Evolutionary conservation across 768 basidiomycete genomes (phyloP).

Genomic region (Filobasidium wieringae): DNA sequence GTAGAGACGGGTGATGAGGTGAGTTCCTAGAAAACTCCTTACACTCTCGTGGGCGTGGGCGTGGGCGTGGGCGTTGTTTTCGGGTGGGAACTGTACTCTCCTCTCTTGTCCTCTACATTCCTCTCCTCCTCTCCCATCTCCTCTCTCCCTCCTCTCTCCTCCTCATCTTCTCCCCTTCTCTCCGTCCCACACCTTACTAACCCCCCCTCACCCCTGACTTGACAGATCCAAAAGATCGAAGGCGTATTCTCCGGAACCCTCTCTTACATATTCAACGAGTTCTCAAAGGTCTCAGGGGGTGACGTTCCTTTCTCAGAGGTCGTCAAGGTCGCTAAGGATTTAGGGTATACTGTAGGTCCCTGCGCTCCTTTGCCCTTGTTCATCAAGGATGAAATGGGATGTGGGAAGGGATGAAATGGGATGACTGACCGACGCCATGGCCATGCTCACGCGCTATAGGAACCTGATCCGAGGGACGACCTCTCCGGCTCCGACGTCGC

Average conservation of each 20-base stretch:
- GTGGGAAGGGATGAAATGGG: too few species aligned
- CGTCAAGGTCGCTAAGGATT: slow-evolving; percentile 73
- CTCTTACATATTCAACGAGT: slow-evolving; percentile 98
- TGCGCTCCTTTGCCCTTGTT: slow-evolving; percentile 19
- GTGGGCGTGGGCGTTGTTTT: too few species aligned
- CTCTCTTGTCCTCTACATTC: too few species aligned
- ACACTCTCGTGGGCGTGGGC: too few species aligned
- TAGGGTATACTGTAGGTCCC: slow-evolving; percentile 73
- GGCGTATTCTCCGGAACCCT: slow-evolving; percentile 96
- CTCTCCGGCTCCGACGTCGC: slow-evolving; percentile 95
- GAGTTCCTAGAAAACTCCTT: background rate
- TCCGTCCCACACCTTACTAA: too few species aligned
- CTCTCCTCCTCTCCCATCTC: too few species aligned
- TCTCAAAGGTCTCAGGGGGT: slow-evolving; percentile 57
- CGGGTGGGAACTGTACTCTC: too few species aligned
- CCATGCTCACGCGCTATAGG: too few species aligned
- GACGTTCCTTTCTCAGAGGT: slow-evolving; percentile 65
- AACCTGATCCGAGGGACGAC: slow-evolving; percentile 94
- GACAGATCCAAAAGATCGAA: slow-evolving; percentile 69
- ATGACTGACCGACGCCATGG: too few species aligned
- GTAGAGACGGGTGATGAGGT: slow-evolving; percentile 83
- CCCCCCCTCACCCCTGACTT: slow-evolving; percentile 36
- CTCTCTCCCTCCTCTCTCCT: too few species aligned
- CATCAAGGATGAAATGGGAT: too few species aligned
- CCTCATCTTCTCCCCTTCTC: too few species aligned